Conservation (phyloP, 768 basidiomycete species). For the Amanita exitialis region DNA sequence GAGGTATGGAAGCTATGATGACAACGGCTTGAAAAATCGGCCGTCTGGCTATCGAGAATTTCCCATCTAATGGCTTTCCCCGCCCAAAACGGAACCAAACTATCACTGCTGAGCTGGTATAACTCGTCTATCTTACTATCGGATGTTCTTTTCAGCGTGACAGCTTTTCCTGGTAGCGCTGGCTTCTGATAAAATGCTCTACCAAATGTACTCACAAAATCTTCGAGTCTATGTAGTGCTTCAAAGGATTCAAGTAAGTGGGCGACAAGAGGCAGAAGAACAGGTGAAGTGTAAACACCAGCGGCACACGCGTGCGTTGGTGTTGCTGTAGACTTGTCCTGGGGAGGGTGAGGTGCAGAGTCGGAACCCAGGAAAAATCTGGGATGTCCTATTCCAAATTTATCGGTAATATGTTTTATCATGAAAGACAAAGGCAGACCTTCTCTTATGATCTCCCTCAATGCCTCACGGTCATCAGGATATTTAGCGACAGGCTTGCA, state of each 20-base stretch:
- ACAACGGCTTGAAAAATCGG: not conserved
- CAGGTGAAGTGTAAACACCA: constrained; percentile 91
- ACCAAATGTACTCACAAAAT: constrained; percentile 73
- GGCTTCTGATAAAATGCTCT: constrained; percentile 64
- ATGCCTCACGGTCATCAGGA: constrained; percentile 80
- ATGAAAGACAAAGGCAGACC: constrained; percentile 29
- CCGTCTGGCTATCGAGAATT: constrained; percentile 20
- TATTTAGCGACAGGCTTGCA: constrained; percentile 98
- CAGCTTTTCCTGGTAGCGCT: constrained; percentile 16
- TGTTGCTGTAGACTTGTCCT: constrained; percentile 58
- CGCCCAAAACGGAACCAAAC: constrained; percentile 80
- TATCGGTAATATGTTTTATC: not conserved
- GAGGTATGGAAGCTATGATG: constrained; percentile 63
- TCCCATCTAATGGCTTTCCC: constrained; percentile 76
- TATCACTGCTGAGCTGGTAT: constrained; percentile 39
- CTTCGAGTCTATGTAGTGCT: constrained; percentile 72
- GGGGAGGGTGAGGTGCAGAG: constrained; percentile 83
- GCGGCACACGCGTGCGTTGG: constrained; percentile 79
- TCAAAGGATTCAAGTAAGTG: constrained; percentile 82
- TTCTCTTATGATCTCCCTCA: constrained; percentile 67
- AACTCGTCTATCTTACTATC: constrained; percentile 31
- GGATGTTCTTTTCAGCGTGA: constrained; percentile 34
- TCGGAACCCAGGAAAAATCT: constrained; percentile 98
- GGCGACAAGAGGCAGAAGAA: constrained; percentile 84
- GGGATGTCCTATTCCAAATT: constrained; percentile 53